Base-by-base conservation (phyloP, 176 grass and related monocot genomes). In the Areca catechu region DNA sequence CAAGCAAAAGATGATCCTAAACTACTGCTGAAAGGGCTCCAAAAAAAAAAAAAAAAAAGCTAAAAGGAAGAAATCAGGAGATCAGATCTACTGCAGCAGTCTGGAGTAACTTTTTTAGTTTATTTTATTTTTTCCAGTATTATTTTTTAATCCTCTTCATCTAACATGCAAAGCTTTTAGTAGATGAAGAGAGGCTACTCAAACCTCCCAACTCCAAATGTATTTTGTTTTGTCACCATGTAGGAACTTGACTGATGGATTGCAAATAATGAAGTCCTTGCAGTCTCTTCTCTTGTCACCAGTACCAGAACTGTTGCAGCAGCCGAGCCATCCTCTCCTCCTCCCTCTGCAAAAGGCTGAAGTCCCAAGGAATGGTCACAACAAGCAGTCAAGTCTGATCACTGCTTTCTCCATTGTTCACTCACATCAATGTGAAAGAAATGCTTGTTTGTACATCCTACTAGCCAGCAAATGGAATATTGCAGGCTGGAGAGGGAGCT, bases 401-500 rank as follows among this genome's bases (percentile, higher is more conserved):
- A 15, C 59, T 37, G 3, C 60, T 57, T 55, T 12, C 3, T 20
- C 68, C 69, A 85, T 80, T 98, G 87, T 92, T 75, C 78, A 78
- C 88, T 98, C 93, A 92, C 88, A 92, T 98, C 93, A 78, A 74
- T 75, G 78, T 29, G 24, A 62, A 72, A 59, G 49, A 49, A 59
- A 74, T 62, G 82, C 85, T 86, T 80, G 67, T 81, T 63, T 79
- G 84, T 81, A 82, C 86, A 82, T 43, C 77, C 61, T 79, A 82
- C 71, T 78, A 92, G 87, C 84, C 88, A 98, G 88, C 86, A 98
- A 81, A 92, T 79, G 84, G 84, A 91, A 83, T 85, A 83, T 92
- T 43, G 34, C 10, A 43, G 34, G 34, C 30, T 7, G 5, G 69
- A 59, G 61, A 58, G 82, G 78, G 72, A 81, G 71, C 67, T 70